These are phyloP conservation scores for Rhodotorula babjevae DNA, from an alignment of 768 basidiomycete genomes.

Conservation along the genomic window DNA sequence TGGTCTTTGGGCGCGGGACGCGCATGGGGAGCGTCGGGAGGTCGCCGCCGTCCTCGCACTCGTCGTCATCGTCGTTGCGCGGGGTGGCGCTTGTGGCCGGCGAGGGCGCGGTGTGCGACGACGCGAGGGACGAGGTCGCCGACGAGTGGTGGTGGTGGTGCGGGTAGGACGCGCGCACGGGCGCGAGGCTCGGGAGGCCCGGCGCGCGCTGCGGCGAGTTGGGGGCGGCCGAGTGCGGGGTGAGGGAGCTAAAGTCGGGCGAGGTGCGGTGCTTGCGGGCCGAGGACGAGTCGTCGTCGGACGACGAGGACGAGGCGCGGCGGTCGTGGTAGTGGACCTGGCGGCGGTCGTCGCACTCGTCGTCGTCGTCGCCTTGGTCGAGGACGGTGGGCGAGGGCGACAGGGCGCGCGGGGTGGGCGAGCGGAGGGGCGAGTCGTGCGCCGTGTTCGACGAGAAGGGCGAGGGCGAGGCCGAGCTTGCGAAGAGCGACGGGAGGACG, in stretches of 20 bases:
- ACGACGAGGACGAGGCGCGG: neutral
- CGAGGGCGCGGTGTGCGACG: neutral
- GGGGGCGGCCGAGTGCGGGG: neutral
- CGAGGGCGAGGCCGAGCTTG: neutral
- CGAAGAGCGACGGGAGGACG: neutral
- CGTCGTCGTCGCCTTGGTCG: neutral
- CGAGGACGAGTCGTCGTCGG: neutral
- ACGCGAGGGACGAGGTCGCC: neutral
- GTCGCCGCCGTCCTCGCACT: conserved; percentile 9
- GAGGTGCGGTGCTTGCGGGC: neutral
- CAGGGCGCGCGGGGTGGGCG: neutral
- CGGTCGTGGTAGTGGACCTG: neutral
- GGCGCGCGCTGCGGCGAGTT: neutral
- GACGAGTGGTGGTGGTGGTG: neutral
- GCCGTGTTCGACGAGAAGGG: neutral
- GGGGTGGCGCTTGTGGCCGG: neutral
- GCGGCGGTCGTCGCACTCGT: neutral
- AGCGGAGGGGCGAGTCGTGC: neutral
- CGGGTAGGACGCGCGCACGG: no score
- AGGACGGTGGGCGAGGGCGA: neutral
- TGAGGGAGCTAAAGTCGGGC: neutral
- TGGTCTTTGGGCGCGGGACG: conserved; percentile 26
- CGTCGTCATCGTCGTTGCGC: neutral
- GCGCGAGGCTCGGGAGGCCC: neutral
- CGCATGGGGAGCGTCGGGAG: conserved; percentile 13